Evolutionary conservation across 208 protist genomes (phyloP), one percentile per base, ranked within the genome.

Genomic region (Histomonas meleagridis): DNA sequence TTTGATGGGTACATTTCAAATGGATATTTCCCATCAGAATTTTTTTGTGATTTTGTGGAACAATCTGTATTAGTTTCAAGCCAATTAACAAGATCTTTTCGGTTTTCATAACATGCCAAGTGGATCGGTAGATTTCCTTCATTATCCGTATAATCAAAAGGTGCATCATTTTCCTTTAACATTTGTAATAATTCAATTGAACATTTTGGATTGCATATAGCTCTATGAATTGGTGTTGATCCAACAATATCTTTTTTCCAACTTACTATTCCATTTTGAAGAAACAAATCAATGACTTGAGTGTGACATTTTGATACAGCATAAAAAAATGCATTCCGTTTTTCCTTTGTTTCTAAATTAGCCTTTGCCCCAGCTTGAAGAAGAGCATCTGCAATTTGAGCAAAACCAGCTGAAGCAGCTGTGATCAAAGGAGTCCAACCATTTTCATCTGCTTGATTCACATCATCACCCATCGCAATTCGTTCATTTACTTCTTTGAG

Each of bases 101-200:
- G 46, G 43, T 86, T 86, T 49, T 86, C 76, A 86, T 86, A 86
- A 28, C 76, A 86, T 53, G 76, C 76, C 7, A 86, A 12, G 26
- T 86, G 76, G 16, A 86, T 86, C 18, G 76, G 40, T n/a, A 35
- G 43, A n/a, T 86, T 86, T 55, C 76, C 76, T 32, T 86, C 76
- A 18, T 9, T 26, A 55, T 86, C 76, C 32, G 43, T 14, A 51
- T 14, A 18, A 12, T 86, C 38, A 48, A 86, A 86, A 38, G 76
- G 76, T 1, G 76, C 76, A 5, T 51, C 46, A 14, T 86, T 86
- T n/a, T 65, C 60, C n/a, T 65, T 65, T 7, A 65, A 65, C 76
- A 86, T 86, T 35, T 51, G 40, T 35, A 86, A 28, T 12, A 86
- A 43, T 35, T 51, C n/a, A 3, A n/a, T 43, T n/a, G 46, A 38